These are phyloP conservation scores for Calonectria pteridis DNA, from an alignment of 2,329 filamentous ascomycete genomes.

Conservation along the genomic window DNA sequence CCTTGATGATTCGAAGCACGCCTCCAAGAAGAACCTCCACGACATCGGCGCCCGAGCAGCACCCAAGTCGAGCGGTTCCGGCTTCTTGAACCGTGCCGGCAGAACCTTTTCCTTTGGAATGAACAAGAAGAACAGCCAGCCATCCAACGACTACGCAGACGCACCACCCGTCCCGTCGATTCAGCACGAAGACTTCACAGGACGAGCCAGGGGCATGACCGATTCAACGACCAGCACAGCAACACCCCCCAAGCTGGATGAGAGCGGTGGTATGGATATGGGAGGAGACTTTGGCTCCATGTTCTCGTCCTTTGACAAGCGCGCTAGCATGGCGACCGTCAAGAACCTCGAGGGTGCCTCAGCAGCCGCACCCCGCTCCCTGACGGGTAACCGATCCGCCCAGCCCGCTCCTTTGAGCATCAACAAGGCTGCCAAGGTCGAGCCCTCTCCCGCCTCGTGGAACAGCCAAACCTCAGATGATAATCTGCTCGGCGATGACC, in stretches of 20 bases:
- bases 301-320: constrained; percentile 68
- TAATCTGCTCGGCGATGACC: constrained; percentile 56
- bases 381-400: constrained; percentile 58
- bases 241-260: constrained; percentile 62
- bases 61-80: constrained; percentile 62
- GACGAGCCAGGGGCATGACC: constrained; percentile 64
- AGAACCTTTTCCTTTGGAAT: constrained; percentile 72
- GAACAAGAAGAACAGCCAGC: constrained; percentile 61
- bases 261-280: constrained; percentile 62
- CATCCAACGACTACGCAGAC: constrained; percentile 49
- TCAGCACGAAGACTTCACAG: constrained; percentile 47
- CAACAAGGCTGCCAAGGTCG: constrained; percentile 58
- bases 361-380: constrained; percentile 56
- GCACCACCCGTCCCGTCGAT: constrained; percentile 54
- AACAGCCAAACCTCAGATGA: constrained; percentile 63
- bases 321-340: constrained; percentile 63
- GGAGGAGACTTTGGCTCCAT: constrained; percentile 71
- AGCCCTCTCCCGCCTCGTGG: constrained; percentile 62
- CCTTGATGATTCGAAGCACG: constrained; percentile 47
- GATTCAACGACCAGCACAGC: constrained; percentile 66
- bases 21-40: constrained; percentile 54
- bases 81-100: constrained; percentile 68
- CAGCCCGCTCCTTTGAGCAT: constrained; percentile 63
- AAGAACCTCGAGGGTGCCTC: constrained; percentile 53
- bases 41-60: constrained; percentile 54